Evolutionary conservation across 2,329 filamentous ascomycete species (phyloP).

Genomic region (Drechslerella coelobrocha): DNA sequence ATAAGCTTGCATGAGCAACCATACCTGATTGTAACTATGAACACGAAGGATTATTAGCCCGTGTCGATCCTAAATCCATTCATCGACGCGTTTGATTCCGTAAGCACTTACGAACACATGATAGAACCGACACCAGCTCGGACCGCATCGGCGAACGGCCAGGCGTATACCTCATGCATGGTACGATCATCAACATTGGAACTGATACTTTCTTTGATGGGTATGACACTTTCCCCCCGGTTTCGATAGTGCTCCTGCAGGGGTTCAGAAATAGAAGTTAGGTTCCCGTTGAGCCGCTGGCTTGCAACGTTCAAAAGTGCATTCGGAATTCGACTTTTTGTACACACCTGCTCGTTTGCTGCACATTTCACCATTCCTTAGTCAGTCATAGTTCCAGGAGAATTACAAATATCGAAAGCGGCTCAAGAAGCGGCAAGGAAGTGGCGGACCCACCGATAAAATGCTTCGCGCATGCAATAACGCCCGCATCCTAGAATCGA

Average conservation of each 20-base stretch:
- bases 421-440: conserved; percentile 32
- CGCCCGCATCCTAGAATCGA: conserved; percentile 60
- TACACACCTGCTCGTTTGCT: conserved; percentile 49
- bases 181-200: conserved; percentile 75
- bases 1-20: conserved; percentile 19
- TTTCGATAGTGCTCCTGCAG: conserved; percentile 49
- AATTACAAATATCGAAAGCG: conserved; percentile 41
- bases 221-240: conserved; percentile 29
- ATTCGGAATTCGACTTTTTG: conserved; percentile 46
- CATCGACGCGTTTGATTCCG: conserved; percentile 41
- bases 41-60: conserved; percentile 30
- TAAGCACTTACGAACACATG: conserved; percentile 62
- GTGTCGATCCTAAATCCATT: conserved; percentile 30
- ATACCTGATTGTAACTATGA: conserved; percentile 53
- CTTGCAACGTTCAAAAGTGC: conserved; percentile 42
- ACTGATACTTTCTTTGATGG: conserved; percentile 64
- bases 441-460: conserved; percentile 59
- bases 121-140: conserved; percentile 69
- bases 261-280: conserved; percentile 55
- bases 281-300: conserved; percentile 17
- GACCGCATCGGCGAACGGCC: conserved; percentile 78
- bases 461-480: conserved; percentile 67
- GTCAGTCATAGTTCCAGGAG: conserved; percentile 29
- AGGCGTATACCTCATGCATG: conserved; percentile 76
- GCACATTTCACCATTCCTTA: conserved; percentile 34